Evolutionary conservation across 148 eudicot species (phyloP).

Genomic region (Beta vulgaris): DNA sequence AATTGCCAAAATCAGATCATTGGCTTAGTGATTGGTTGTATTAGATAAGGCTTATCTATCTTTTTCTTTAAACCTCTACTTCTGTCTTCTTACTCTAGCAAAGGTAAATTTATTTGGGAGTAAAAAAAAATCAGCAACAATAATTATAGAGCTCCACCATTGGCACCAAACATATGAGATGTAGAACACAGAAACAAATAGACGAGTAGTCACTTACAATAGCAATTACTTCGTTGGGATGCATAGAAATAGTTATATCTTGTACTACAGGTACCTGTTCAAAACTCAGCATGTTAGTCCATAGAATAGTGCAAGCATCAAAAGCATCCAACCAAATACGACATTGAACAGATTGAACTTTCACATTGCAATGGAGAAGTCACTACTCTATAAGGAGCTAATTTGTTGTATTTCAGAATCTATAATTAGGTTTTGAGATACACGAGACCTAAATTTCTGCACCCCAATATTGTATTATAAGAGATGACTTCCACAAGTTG

Average conservation of each 20-base stretch:
- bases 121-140: neutral
- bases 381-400: neutral
- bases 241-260: constrained; percentile 56
- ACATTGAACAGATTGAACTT: neutral
- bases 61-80: neutral
- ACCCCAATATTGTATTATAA: neutral
- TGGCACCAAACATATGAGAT: neutral
- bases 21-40: neutral
- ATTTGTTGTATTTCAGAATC: neutral
- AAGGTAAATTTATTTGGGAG: neutral
- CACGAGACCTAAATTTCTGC: neutral
- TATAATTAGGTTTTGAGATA: neutral
- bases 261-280: constrained; percentile 74
- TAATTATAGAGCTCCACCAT: neutral
- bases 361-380: neutral
- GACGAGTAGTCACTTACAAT: constrained; percentile 49
- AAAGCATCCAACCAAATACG: neutral
- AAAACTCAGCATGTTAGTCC: constrained; percentile 26
- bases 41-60: neutral
- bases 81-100: neutral
- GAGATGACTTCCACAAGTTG: neutral
- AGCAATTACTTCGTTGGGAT: constrained; percentile 91
- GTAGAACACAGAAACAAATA: neutral
- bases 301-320: neutral
- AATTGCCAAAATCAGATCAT: neutral